Conservation (phyloP, 1,284 basidiomycete species). For the Puccinia triticina region DNA sequence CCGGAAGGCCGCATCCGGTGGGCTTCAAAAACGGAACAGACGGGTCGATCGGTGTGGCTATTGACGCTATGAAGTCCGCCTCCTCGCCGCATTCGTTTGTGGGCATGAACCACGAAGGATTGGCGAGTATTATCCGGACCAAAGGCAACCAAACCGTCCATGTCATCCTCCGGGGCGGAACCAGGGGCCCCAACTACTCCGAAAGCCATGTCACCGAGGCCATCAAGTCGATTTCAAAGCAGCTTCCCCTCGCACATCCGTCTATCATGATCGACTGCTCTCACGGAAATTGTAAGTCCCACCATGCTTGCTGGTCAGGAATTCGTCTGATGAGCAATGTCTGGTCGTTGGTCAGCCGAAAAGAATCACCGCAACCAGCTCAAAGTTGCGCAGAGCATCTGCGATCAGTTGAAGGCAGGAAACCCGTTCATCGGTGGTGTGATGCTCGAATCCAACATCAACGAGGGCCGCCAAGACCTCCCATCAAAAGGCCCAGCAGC, state of each 20-base stretch:
- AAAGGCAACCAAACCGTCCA: slow-evolving; percentile 66
- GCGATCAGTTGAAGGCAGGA: slow-evolving; percentile 70
- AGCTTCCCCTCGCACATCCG: slow-evolving; percentile 44
- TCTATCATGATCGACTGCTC: slow-evolving; percentile 60
- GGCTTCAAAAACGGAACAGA: slow-evolving; percentile 61
- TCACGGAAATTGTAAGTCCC: slow-evolving; percentile 57
- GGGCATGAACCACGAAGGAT: slow-evolving; percentile 62
- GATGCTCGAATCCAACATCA: slow-evolving; percentile 94
- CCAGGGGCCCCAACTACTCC: slow-evolving; percentile 53
- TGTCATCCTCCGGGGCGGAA: slow-evolving; percentile 60
- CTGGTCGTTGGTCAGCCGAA: slow-evolving; percentile 55
- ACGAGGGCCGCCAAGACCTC: slow-evolving; percentile 83
- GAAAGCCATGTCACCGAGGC: not conserved
- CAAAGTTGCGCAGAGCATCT: slow-evolving; percentile 65
- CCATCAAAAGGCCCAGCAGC: slow-evolving; percentile 74
- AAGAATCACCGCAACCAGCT: slow-evolving; percentile 68
- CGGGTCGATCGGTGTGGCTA: slow-evolving; percentile 58
- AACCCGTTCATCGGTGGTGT: slow-evolving; percentile 88
- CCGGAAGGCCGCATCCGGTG: slow-evolving; percentile 59
- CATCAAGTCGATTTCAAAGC: slow-evolving; percentile 30
- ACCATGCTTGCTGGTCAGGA: not conserved
- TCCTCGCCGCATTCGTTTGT: slow-evolving; percentile 59
- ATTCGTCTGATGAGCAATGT: not conserved
- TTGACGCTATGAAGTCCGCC: slow-evolving; percentile 59
- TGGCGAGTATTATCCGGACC: slow-evolving; percentile 96